Base-by-base conservation (phyloP, 2,329 filamentous ascomycete genomes). In the Colletotrichum liaoningense region DNA sequence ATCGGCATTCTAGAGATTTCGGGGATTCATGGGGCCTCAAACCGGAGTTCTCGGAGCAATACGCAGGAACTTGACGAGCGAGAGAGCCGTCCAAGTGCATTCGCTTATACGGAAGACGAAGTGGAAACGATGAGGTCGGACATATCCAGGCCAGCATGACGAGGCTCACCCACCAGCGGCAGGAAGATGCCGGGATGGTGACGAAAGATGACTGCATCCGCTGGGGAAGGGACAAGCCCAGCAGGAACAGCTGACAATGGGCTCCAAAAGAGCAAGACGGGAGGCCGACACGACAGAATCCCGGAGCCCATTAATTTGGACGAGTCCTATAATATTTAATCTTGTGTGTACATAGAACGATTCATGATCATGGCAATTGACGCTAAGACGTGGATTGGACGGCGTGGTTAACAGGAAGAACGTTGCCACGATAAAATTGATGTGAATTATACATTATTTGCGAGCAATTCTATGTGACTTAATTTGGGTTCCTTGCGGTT, bases 1-100 rank as follows among this genome's bases (percentile, higher is more conserved):
- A 85, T 84, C 84, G 81, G 83, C 82, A 84, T 85, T 83, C 81
- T 86, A 86, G 83, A 86, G 82, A 79, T 81, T 79, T 81, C 82
- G 81, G 78, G 77, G 76, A 80, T 81, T 82, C 79, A 77, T 79
- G 78, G 81, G 81, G 81, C 80, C 81, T 78, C 74, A 75, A 79
- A 76, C 67, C 76, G 85, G 86, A 86, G 85, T 87, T 87, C 79
- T 81, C 77, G 84, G 84, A 85, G 84, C 83, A 84, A 79, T 76
- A 78, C 80, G 81, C 80, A 80, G 80, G 82, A 79, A 75, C 75
- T 74, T 71, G 70, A 76, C 68, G 72, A 72, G 46, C 77, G 66
- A 76, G 71, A 76, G 75, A 76, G 75, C 75, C 76, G 76, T 75
- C 76, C 76, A 74, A 76, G 60, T 74, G 74, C 85, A 86, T 84